Conservation (phyloP, 352 stramenopile genomes). For the Thalassiosira sp. region DNA sequence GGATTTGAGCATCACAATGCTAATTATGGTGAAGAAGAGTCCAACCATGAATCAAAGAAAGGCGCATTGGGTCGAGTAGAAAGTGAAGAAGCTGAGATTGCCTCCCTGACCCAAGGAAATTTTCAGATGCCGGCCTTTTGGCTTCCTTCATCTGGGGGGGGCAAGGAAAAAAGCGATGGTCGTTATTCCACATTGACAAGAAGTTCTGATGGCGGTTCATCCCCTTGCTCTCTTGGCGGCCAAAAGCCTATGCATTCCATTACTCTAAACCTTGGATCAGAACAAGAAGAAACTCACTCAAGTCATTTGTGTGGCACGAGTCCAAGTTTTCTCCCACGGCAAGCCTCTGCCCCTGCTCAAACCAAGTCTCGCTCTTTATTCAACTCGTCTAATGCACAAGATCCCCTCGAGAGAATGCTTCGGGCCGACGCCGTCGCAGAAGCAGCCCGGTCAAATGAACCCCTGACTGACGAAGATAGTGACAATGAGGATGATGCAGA, state of each 20-base stretch:
- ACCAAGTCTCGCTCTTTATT: conserved; percentile 36
- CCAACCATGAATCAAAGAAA: background rate
- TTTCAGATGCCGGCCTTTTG: background rate
- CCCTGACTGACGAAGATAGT: conserved; percentile 39
- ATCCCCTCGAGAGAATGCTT: conserved; percentile 32
- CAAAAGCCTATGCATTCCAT: conserved; percentile 40
- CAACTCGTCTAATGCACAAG: conserved; percentile 1
- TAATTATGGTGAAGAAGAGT: background rate
- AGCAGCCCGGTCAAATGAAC: conserved; percentile 39
- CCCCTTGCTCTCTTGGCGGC: background rate
- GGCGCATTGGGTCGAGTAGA: conserved; percentile 16
- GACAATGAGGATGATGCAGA: conserved; percentile 28
- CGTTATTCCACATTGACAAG: background rate
- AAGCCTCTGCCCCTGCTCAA: conserved; percentile 5
- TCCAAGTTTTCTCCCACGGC: conserved; percentile 31
- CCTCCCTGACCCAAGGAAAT: conserved; percentile 11
- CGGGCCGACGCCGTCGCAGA: conserved; percentile 36
- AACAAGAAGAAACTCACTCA: background rate
- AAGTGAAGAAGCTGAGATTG: conserved; percentile 42
- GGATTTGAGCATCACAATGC: conserved; percentile 36
- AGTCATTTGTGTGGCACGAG: background rate
- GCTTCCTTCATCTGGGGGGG: background rate
- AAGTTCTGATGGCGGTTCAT: conserved; percentile 10
- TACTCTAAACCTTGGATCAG: conserved; percentile 14
- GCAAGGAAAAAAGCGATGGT: background rate